Evolutionary conservation across 2,329 filamentous ascomycete species (phyloP), one percentile per base, ranked within the genome.

Genomic region (Colletotrichum camelliae): DNA sequence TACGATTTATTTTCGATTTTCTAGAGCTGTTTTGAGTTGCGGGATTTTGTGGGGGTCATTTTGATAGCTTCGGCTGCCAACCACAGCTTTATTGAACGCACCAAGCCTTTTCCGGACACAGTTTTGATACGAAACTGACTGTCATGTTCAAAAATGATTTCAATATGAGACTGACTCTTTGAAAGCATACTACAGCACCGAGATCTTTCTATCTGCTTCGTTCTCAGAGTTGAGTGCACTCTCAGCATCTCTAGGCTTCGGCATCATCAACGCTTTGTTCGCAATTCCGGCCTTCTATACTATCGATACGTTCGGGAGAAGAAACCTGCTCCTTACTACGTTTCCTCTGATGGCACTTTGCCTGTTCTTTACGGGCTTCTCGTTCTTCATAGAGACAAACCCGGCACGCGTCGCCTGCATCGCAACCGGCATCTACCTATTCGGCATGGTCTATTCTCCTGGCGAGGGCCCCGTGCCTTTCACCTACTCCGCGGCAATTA

Each of bases 241-340:
- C 3, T 83, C 88, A 7, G 91, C 91, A 1, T 93, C 91, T 0
- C 88, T 93, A 75, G 92, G 92, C 1, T 93, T 91, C 66, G 92
- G 92, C 3, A 84, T 92, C 66, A 88, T 93, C 80, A 93, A 94
- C 80, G 93, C 90, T 84, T 81, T 93, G 43, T 93, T 93, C 77
- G 91, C 92, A 1, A 85, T 93, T 15, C 91, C 91, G 0, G 91
- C 91, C 5, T 84, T 93, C 62, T 92, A 91, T 81, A 93, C 91
- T 7, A 94, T 94, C 77, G 93, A 94, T 80, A 93, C 89, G 0
- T 94, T 92, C 74, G 93, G 93, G 8, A 89, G 93, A 5, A 88
- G 93, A 24, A 92, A 92, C 77, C 85, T 94, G 9, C 87, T 94
- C 1, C 85, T 94, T 6, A 87, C 87, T 2, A 94, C 92, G 0